Evolutionary conservation across 2,329 filamentous ascomycete species (phyloP).

Genomic region (Diaporthe nobilis): DNA sequence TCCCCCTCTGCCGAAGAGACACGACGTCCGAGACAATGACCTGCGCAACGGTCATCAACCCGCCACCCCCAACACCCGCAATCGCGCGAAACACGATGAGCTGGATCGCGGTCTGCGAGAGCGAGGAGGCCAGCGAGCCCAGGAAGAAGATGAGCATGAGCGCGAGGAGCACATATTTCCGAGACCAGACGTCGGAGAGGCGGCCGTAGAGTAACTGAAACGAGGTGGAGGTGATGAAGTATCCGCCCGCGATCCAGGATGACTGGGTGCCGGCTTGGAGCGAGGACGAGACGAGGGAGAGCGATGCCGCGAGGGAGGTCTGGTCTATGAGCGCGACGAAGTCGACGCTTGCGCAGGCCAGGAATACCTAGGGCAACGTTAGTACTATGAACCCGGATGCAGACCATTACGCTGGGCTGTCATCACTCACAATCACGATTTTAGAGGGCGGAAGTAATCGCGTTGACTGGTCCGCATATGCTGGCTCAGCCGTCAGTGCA

Average conservation of each 20-base stretch:
- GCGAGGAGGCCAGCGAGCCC: slow-evolving; percentile 41
- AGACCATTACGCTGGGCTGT: no score
- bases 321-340: slow-evolving; percentile 70
- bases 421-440: background rate
- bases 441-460: background rate
- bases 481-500: no score
- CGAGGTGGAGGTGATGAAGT: slow-evolving; percentile 68
- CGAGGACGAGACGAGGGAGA: slow-evolving; percentile 64
- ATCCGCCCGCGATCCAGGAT: slow-evolving; percentile 66
- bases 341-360: slow-evolving; percentile 35
- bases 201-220: slow-evolving; percentile 75
- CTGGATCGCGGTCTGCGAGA: slow-evolving; percentile 40
- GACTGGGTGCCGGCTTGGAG: slow-evolving; percentile 50
- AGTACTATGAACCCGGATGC: background rate
- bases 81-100: slow-evolving; percentile 42
- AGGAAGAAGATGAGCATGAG: slow-evolving; percentile 40
- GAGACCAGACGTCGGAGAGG: slow-evolving; percentile 71
- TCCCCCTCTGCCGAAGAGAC: slow-evolving; percentile 40
- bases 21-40: slow-evolving; percentile 42
- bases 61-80: slow-evolving; percentile 40
- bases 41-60: slow-evolving; percentile 40
- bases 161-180: slow-evolving; percentile 52
- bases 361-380: background rate
- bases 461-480: background rate
- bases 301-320: slow-evolving; percentile 63